A percentile compares a stretch with the other conserved stretches of the same genome.
Evolutionary conservation across 768 basidiomycete genomes (phyloP).

Genomic region (Clavulina sp.): DNA sequence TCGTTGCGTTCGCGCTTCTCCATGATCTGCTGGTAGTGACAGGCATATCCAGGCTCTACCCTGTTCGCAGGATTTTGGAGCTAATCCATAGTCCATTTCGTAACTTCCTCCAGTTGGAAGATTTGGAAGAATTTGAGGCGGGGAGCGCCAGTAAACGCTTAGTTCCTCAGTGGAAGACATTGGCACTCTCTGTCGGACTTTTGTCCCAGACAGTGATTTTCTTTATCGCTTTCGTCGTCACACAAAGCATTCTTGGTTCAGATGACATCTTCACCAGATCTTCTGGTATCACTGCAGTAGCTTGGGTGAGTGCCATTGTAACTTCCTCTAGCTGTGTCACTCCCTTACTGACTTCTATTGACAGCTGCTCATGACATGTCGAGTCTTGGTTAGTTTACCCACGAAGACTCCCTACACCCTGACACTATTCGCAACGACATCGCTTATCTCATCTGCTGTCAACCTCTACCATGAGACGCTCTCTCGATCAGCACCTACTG

Average conservation of each 20-base stretch:
- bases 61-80: neutral
- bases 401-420: constrained; percentile 1
- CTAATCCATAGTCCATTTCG: constrained; percentile 4
- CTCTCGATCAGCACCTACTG: neutral
- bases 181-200: neutral
- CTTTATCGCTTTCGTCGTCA: neutral
- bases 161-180: constrained; percentile 7
- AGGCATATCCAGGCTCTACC: neutral
- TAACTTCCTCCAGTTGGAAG: constrained; percentile 10
- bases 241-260: neutral
- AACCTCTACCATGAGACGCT: neutral
- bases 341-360: neutral
- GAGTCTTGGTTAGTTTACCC: neutral
- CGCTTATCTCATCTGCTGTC: neutral
- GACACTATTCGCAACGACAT: constrained; percentile 1
- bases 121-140: constrained; percentile 10
- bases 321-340: neutral
- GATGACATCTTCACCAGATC: neutral
- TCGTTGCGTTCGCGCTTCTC: neutral
- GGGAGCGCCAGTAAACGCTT: neutral
- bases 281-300: neutral
- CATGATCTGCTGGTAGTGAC: neutral
- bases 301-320: neutral
- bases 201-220: neutral
- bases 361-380: constrained; percentile 1